Percentiles rank a stretch among this genome's conserved stretches.
phyloP scores from a whole-genome alignment of 495 filamentous ascomycete genomes.

The Penicillium psychrofluorescens region DNA sequence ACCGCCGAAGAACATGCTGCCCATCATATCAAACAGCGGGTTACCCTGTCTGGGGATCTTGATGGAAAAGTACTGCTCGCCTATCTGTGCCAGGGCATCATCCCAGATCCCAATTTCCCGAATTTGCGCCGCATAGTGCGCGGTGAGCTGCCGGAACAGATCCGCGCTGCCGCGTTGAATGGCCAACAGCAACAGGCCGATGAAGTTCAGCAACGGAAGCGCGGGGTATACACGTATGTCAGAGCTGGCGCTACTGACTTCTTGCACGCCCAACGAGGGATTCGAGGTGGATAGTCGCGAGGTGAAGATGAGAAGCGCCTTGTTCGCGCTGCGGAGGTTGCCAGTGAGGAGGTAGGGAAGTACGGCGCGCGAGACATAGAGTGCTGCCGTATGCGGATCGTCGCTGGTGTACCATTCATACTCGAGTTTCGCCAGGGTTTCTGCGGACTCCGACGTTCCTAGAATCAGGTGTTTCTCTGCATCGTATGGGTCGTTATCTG shows the following conservation, averaged over 20 bases:
- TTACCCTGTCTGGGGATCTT: constrained; percentile 80
- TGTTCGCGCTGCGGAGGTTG: constrained; percentile 83
- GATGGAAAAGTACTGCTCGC: constrained; percentile 97
- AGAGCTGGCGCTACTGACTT: constrained; percentile 66
- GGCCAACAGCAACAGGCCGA: constrained; percentile 73
- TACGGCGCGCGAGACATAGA: constrained; percentile 82
- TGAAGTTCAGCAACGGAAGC: constrained; percentile 87
- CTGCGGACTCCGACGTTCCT: constrained; percentile 82
- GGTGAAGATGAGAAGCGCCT: constrained; percentile 73
- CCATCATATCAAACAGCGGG: constrained; percentile 96
- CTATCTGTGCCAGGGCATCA: constrained; percentile 76
- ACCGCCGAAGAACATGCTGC: constrained; percentile 78
- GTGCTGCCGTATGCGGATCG: constrained; percentile 80
- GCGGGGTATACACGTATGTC: constrained; percentile 77
- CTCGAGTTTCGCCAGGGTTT: constrained; percentile 70
- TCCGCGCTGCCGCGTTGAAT: constrained; percentile 74
- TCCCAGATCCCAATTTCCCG: constrained; percentile 72
- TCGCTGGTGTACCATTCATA: constrained; percentile 91
- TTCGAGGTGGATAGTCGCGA: constrained; percentile 63
- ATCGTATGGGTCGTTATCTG: constrained; percentile 82
- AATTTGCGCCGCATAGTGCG: constrained; percentile 72
- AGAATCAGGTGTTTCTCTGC: constrained; percentile 86
- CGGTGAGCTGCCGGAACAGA: constrained; percentile 73
- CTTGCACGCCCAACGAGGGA: constrained; percentile 62
- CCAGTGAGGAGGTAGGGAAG: constrained; percentile 87